Evolutionary conservation across 208 protist species (phyloP), one percentile per base, ranked within the genome.

Genomic region (Phytomonas serpens): DNA sequence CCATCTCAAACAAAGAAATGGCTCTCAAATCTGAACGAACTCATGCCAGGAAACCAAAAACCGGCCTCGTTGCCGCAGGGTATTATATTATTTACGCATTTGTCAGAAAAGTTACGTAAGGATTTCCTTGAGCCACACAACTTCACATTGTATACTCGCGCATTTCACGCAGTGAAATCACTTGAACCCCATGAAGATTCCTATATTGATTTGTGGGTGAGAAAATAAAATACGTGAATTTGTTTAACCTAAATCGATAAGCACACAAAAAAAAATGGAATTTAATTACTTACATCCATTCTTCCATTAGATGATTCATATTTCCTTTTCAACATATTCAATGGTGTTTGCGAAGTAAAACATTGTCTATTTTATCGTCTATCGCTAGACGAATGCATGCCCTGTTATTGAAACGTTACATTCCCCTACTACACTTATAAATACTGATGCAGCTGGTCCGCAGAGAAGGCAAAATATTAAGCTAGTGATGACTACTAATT

Each of bases 131-230:
- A 30, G 13, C 84, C 75, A 37, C 64, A 80, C 66, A 72, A 74
- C 11, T 94, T 85, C 65, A 67, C 19, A 16, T 68, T 84, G 16
- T 71, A 80, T 19, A 69, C 64, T 7, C 74, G 75, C 4, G 80
- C 84, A 38, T 76, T 83, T 36, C 86, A 94, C 66, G 40, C 79
- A 14, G 77, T 71, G 13, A 51, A 84, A 33, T 75, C 68, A 37
- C 66, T 89, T 14, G 78, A 78, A 33, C 74, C 71, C 31, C 70
- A 83, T 61, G 81, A 91, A 47, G 86, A 83, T 68, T 52, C 65
- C 27, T 76, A 86, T 31, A 78, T 93, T 0, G 85, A 93, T 64
- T 65, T 93, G 62, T 93, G 84, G 87, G 67, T 80, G 30, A 71
- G 73, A 13, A 51, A 69, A 11, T 27, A 9, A 37, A 37, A 4